Conservation (phyloP, 2,329 filamentous ascomycete genomes). For the Trichothecium sympodiale region DNA sequence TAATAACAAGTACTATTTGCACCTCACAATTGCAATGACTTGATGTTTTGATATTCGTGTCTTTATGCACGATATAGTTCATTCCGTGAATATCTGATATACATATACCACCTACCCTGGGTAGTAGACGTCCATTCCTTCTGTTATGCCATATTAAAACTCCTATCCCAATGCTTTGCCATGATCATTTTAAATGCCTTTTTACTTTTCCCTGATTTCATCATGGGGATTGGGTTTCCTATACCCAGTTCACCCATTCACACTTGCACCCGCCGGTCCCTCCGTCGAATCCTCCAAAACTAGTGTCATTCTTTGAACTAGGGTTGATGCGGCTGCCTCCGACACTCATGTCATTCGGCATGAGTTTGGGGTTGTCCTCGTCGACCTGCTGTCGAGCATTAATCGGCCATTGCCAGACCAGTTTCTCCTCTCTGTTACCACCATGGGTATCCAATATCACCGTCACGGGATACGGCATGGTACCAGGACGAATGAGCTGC, state of each 20-base stretch:
- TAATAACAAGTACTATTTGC: too few relatives aligned
- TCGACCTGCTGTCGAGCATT: constrained; percentile 34
- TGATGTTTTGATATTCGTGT: too few relatives aligned
- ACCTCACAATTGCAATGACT: too few relatives aligned
- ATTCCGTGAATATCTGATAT: too few relatives aligned
- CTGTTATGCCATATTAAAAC: too few relatives aligned
- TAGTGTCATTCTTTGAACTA: constrained; percentile 28
- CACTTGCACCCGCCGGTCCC: constrained; percentile 53
- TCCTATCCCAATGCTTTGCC: too few relatives aligned
- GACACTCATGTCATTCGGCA: constrained; percentile 37
- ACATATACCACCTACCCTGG: too few relatives aligned
- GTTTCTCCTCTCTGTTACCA: constrained; percentile 39
- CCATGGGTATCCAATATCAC: constrained; percentile 52
- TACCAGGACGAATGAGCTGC: constrained; percentile 35
- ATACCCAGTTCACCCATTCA: constrained; percentile 45
- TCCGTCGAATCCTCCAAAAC: constrained; percentile 50
- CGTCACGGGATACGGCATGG: constrained; percentile 54
- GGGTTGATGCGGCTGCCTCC: constrained; percentile 44
- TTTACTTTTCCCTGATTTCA: too few relatives aligned
- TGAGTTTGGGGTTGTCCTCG: constrained; percentile 27
- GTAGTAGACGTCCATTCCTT: too few relatives aligned
- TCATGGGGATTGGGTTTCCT: not conserved
- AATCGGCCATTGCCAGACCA: constrained; percentile 42
- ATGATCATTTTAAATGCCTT: too few relatives aligned
- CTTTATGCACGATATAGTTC: too few relatives aligned